phyloP scores from a whole-genome alignment of 768 basidiomycete species.

The Boletus rex-veris region DNA sequence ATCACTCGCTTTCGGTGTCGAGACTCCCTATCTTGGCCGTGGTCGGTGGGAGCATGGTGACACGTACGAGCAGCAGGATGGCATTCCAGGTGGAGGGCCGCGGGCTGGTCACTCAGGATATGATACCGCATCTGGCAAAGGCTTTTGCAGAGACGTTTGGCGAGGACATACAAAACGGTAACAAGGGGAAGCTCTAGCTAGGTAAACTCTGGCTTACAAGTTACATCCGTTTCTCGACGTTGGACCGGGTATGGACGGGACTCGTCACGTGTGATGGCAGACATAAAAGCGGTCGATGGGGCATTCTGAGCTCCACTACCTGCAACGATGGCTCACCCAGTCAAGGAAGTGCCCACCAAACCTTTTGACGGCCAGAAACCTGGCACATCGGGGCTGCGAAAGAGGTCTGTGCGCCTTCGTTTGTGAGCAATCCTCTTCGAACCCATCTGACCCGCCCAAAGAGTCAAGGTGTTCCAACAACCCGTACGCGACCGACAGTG shows the following conservation, averaged over 20 bases:
- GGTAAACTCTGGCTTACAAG: neutral
- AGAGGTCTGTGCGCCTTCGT: conserved; percentile 54
- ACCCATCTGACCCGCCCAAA: conserved; percentile 33
- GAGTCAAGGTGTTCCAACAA: conserved; percentile 98
- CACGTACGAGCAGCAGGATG: conserved; percentile 72
- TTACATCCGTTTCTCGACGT: neutral
- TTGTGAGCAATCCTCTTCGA: conserved; percentile 16
- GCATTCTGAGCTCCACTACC: neutral
- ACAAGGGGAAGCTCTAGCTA: conserved; percentile 39
- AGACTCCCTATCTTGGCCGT: conserved; percentile 82
- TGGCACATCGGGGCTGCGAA: conserved; percentile 95
- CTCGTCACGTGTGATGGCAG: conserved; percentile 21
- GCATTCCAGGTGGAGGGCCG: conserved; percentile 78
- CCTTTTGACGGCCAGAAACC: conserved; percentile 95
- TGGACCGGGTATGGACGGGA: conserved; percentile 9
- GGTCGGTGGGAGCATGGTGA: conserved; percentile 83
- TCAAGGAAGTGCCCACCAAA: conserved; percentile 75
- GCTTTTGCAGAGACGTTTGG: conserved; percentile 77
- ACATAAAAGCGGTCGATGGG: conserved; percentile 17
- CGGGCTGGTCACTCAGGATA: conserved; percentile 78
- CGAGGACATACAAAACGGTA: conserved; percentile 27
- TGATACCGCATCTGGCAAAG: conserved; percentile 60
- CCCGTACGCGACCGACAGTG: conserved; percentile 51
- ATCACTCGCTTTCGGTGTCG: conserved; percentile 51
- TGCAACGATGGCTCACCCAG: conserved; percentile 39